Conservation (phyloP, 2,329 filamentous ascomycete genomes). For the Aspergillus sp. region DNA sequence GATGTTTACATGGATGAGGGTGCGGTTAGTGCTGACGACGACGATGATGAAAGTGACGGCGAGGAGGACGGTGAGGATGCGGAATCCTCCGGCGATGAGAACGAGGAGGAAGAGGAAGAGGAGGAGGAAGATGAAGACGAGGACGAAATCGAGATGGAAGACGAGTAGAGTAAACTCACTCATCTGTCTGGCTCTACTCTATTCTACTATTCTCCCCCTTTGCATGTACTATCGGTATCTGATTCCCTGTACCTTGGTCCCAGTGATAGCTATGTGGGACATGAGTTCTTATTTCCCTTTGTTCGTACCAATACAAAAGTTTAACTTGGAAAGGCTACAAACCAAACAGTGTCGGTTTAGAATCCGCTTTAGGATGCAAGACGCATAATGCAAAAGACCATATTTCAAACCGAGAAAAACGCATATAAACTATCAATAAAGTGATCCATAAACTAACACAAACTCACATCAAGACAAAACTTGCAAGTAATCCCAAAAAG, state of each 20-base stretch:
- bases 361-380: not conserved
- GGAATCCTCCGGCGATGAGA: conserved; percentile 10
- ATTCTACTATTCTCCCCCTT: conserved; percentile 10
- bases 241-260: conserved; percentile 6
- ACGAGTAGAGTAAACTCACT: conserved; percentile 23
- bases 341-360: not conserved
- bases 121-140: conserved; percentile 18
- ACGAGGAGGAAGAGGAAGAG: conserved; percentile 14
- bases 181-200: not conserved
- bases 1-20: conserved; percentile 33
- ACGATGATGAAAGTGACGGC: conserved; percentile 22
- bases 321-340: not conserved
- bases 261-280: conserved; percentile 4
- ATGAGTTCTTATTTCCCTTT: conserved; percentile 3
- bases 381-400: not conserved
- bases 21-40: conserved; percentile 32
- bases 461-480: not conserved
- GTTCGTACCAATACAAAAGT: conserved; percentile 17
- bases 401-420: not conserved
- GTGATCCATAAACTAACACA: no score
- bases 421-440: no score
- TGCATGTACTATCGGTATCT: conserved; percentile 14
- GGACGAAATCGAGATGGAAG: conserved; percentile 18
- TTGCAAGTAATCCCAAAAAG: not conserved
- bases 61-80: conserved; percentile 19